Evolutionary conservation across 345 rosid species (phyloP).

Genomic region (Luvunga scandens): DNA sequence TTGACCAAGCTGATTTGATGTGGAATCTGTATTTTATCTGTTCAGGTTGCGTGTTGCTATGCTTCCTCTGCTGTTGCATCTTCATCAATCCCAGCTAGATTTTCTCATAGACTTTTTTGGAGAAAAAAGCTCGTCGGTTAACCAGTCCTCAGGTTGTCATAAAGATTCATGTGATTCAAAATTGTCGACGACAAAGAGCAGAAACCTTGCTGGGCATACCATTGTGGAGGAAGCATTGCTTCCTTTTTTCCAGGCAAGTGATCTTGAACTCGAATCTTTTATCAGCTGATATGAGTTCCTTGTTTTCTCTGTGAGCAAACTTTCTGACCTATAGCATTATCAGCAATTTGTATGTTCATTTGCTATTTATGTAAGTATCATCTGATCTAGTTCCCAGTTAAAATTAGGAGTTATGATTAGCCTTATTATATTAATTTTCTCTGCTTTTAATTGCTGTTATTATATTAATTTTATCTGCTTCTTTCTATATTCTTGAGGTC

Average conservation of each 20-base stretch:
- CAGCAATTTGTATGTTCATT: neutral
- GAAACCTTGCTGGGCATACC: conserved; percentile 34
- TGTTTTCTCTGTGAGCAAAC: neutral
- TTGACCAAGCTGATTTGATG: conserved; percentile 3
- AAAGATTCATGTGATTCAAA: conserved; percentile 42
- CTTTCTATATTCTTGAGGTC: neutral
- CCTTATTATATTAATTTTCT: neutral
- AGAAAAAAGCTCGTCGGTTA: conserved; percentile 42
- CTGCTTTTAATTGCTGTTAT: neutral
- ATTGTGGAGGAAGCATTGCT: conserved; percentile 85
- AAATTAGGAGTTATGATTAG: neutral
- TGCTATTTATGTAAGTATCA: neutral
- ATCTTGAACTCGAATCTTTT: conserved; percentile 8
- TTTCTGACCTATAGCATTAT: neutral
- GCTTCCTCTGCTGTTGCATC: conserved; percentile 82
- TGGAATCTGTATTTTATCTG: conserved; percentile 19
- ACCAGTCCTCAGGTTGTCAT: conserved; percentile 36
- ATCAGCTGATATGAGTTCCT: conserved; percentile 1
- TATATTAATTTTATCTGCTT: neutral
- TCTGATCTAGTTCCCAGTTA: neutral
- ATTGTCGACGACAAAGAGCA: conserved; percentile 20
- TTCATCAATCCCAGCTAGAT: conserved; percentile 94
- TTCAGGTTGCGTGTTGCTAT: conserved; percentile 71
- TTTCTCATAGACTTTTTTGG: conserved; percentile 83
- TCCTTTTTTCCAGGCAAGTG: conserved; percentile 91